Conservation (phyloP, 75 land plant species). For the Picea glauca region DNA sequence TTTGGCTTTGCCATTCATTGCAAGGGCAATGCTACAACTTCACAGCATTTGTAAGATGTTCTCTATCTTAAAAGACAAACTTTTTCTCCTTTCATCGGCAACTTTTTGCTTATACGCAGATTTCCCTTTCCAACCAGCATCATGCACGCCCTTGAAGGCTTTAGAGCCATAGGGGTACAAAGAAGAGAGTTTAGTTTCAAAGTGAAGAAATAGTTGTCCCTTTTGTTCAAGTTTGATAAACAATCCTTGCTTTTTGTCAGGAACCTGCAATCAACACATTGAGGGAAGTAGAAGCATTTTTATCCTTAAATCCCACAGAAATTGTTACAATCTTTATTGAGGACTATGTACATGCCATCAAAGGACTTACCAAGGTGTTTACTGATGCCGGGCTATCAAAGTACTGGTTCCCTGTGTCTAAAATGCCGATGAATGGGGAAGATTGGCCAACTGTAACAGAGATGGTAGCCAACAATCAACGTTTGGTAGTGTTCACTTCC, state of each 20-base stretch:
- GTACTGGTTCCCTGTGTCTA: slow-evolving; percentile 72
- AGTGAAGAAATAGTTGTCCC: background rate
- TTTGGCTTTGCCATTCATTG: slow-evolving; percentile 93
- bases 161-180: background rate
- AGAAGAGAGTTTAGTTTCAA: background rate
- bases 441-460: slow-evolving; percentile 83
- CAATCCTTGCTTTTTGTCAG: slow-evolving; percentile 20
- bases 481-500: slow-evolving; percentile 79
- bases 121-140: background rate
- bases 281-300: slow-evolving; percentile 74
- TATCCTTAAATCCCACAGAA: slow-evolving; percentile 65
- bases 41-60: slow-evolving; percentile 80
- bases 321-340: slow-evolving; percentile 85
- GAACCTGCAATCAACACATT: slow-evolving; percentile 80
- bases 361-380: slow-evolving; percentile 68
- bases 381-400: slow-evolving; percentile 63
- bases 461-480: slow-evolving; percentile 62
- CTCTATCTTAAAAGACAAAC: background rate
- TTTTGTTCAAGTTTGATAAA: slow-evolving; percentile 5
- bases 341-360: slow-evolving; percentile 72
- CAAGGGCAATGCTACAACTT: slow-evolving; percentile 77
- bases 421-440: slow-evolving; percentile 72
- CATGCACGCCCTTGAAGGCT: background rate
- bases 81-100: background rate
- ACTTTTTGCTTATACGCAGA: background rate